A percentile compares a stretch with the other conserved stretches of the same genome.
phyloP scores from a whole-genome alignment of 148 eudicot genomes.

The Drosera capensis region DNA sequence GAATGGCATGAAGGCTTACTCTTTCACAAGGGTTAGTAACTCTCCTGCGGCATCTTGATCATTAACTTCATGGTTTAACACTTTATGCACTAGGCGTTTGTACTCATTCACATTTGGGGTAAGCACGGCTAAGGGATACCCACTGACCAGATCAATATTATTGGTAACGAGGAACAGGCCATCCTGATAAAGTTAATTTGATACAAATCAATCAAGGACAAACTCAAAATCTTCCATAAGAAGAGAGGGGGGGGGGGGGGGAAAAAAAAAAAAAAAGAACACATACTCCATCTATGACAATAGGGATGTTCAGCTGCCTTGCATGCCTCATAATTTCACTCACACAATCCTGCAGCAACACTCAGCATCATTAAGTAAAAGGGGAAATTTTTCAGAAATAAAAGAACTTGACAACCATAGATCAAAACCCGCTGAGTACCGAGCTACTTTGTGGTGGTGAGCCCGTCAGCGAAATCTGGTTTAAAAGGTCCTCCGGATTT shows the following conservation, averaged over 20 bases:
- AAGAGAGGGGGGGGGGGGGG: too few species aligned
- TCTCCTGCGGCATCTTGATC: slow-evolving; percentile 52
- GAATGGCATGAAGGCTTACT: slow-evolving; percentile 20
- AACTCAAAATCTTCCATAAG: slow-evolving; percentile 1
- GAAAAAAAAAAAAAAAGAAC: not conserved
- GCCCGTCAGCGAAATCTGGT: too few species aligned
- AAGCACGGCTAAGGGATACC: slow-evolving; percentile 77
- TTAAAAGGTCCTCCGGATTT: too few species aligned
- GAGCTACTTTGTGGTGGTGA: too few species aligned
- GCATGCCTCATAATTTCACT: slow-evolving; percentile 71
- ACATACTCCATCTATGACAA: slow-evolving; percentile 93
- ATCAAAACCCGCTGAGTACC: too few species aligned
- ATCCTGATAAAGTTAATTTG: slow-evolving; percentile 38
- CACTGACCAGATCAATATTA: slow-evolving; percentile 58
- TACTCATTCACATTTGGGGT: slow-evolving; percentile 94
- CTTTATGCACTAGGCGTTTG: slow-evolving; percentile 86
- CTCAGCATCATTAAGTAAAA: slow-evolving; percentile 3
- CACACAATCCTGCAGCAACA: slow-evolving; percentile 69
- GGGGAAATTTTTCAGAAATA: not conserved
- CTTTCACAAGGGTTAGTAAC: slow-evolving; percentile 62
- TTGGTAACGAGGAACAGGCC: slow-evolving; percentile 90
- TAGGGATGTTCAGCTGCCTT: slow-evolving; percentile 54
- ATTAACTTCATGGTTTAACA: slow-evolving; percentile 68
- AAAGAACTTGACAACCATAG: too few species aligned
- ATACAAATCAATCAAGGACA: too few species aligned